Evolutionary conservation across 164 flowering plant species (phyloP).

Genomic region (Echeveria elegans): DNA sequence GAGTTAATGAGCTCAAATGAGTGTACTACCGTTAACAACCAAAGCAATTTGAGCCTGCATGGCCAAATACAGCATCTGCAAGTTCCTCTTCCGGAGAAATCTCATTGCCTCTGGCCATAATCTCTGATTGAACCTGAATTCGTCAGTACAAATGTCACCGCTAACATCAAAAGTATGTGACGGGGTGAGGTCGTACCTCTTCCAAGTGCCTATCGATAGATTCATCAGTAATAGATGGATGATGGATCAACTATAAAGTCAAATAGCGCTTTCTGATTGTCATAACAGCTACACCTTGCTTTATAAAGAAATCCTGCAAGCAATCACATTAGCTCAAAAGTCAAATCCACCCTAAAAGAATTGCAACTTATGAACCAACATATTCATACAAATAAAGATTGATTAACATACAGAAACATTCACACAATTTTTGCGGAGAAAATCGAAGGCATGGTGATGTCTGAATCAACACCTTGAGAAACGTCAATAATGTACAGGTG

Average conservation of each 20-base stretch:
- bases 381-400: neutral
- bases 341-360: neutral
- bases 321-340: slow-evolving; percentile 5
- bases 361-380: neutral
- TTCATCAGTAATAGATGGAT: slow-evolving; percentile 71
- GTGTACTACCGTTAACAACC: neutral
- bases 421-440: slow-evolving; percentile 79
- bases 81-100: slow-evolving; percentile 79
- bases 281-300: slow-evolving; percentile 94
- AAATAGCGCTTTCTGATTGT: slow-evolving; percentile 74
- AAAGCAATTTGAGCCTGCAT: slow-evolving; percentile 31
- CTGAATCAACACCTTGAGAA: slow-evolving; percentile 96
- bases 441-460: slow-evolving; percentile 94
- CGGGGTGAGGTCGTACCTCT: slow-evolving; percentile 33
- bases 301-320: slow-evolving; percentile 80
- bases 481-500: slow-evolving; percentile 91
- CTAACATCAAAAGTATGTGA: neutral
- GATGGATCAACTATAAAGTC: slow-evolving; percentile 88
- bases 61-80: slow-evolving; percentile 81
- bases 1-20: neutral
- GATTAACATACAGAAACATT: slow-evolving; percentile 76
- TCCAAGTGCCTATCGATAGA: slow-evolving; percentile 76
- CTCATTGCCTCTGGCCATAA: slow-evolving; percentile 53
- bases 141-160: neutral
- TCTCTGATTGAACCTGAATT: slow-evolving; percentile 64